phyloP scores from a whole-genome alignment of 73 alveolate genomes.

The Paramecium biaurelia region DNA sequence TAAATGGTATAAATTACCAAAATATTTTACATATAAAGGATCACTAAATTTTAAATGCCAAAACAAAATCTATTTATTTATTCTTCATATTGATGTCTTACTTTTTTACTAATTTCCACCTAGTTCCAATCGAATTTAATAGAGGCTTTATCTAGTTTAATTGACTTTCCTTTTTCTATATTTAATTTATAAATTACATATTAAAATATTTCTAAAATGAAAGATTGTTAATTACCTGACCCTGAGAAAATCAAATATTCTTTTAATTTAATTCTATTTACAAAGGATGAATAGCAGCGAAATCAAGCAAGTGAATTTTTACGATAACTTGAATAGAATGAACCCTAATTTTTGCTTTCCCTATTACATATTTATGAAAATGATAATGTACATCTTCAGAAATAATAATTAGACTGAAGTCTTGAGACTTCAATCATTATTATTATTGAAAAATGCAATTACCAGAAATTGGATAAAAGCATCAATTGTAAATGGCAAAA shows the following conservation, averaged over 20 bases:
- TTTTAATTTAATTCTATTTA: not conserved
- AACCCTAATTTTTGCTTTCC: not conserved
- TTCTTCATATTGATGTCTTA: too few species aligned
- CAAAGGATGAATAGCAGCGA: not conserved
- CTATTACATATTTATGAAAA: not conserved
- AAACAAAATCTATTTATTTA: too few species aligned
- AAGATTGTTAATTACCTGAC: not conserved
- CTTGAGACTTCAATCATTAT: not conserved
- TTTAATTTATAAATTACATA: not conserved
- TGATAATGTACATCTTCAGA: not conserved
- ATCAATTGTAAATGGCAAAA: not conserved
- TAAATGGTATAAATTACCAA: too few species aligned
- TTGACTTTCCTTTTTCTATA: not conserved
- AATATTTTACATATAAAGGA: too few species aligned
- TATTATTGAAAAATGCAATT: not conserved
- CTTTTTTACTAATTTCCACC: too few species aligned
- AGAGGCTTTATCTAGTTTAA: not conserved
- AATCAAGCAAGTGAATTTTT: not conserved
- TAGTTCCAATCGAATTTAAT: not conserved
- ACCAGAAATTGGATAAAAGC: constrained; percentile 35
- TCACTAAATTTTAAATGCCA: too few species aligned
- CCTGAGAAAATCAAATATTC: not conserved
- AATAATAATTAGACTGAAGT: not conserved
- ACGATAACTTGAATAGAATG: not conserved
- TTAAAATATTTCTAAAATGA: not conserved